A percentile compares a stretch with the other conserved stretches of the same genome.
These are phyloP conservation scores for Aegilops longissima DNA, from an alignment of 176 grass and related monocot genomes.

Conservation along the genomic window DNA sequence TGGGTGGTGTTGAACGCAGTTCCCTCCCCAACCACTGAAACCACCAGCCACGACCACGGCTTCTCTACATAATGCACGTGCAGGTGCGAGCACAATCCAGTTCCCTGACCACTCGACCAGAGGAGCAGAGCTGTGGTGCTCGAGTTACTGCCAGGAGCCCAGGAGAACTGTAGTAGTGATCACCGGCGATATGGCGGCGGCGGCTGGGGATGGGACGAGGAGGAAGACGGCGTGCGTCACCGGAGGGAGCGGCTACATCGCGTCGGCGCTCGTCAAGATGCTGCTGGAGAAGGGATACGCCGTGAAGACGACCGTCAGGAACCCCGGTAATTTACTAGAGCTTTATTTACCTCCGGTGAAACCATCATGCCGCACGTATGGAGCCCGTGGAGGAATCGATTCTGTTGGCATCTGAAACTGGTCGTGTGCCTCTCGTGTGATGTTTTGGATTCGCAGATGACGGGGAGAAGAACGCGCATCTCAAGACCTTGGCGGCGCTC, in stretches of 20 bases:
- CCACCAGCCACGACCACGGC: not conserved
- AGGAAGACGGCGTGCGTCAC: slow-evolving; percentile 64
- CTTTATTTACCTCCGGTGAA: not conserved
- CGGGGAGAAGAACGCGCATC: slow-evolving; percentile 30
- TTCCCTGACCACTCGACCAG: not conserved
- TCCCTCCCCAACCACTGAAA: not conserved
- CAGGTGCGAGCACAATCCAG: not conserved
- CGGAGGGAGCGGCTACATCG: slow-evolving; percentile 63
- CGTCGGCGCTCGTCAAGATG: slow-evolving; percentile 52
- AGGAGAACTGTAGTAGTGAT: not conserved
- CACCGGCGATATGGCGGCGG: not conserved
- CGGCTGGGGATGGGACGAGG: not conserved
- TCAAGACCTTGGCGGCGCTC: slow-evolving; percentile 40
- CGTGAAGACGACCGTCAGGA: slow-evolving; percentile 59
- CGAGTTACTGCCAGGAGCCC: not conserved
- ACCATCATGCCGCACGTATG: accelerated
- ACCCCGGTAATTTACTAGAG: slow-evolving; percentile 27
- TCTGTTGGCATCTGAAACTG: not conserved
- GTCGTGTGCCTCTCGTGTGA: not conserved
- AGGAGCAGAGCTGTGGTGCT: not conserved
- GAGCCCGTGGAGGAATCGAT: not conserved
- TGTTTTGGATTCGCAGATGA: slow-evolving; percentile 12
- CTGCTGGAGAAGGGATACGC: slow-evolving; percentile 64
- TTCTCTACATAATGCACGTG: not conserved
- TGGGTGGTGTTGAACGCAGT: not conserved